phyloP scores from a whole-genome alignment of 768 basidiomycete species.

The Boletus pseudo-olivaceus region DNA sequence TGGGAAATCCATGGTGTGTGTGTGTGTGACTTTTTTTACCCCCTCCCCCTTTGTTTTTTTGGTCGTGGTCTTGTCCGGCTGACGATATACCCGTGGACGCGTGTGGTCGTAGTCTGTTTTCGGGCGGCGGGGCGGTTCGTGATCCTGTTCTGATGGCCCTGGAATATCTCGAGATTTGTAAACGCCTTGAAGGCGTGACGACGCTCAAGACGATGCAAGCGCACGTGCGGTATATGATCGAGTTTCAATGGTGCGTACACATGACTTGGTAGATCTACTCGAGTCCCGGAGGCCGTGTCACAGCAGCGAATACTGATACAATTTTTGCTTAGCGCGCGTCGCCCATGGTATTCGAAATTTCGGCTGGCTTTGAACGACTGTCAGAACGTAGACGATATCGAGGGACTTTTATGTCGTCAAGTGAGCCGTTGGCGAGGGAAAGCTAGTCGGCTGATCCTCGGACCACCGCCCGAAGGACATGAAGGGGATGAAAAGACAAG shows the following conservation, averaged over 20 bases:
- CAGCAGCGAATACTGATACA: not conserved
- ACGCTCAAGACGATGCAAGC: constrained; percentile 50
- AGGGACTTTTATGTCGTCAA: constrained; percentile 39
- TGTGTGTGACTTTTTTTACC: constrained; percentile 11
- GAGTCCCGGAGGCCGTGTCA: not conserved
- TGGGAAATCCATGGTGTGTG: constrained; percentile 72
- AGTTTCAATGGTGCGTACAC: constrained; percentile 61
- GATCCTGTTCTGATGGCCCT: constrained; percentile 65
- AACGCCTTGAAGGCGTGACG: constrained; percentile 46
- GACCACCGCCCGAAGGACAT: not conserved
- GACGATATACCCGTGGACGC: not conserved
- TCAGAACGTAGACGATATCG: constrained; percentile 44
- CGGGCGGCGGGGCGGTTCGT: constrained; percentile 41
- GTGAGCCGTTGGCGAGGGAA: constrained; percentile 52
- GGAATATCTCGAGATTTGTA: constrained; percentile 67
- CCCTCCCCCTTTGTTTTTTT: not conserved
- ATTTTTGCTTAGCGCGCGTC: constrained; percentile 34
- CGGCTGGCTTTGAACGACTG: constrained; percentile 43
- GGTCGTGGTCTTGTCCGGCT: not conserved
- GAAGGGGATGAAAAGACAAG: not conserved
- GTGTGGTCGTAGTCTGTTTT: constrained; percentile 48
- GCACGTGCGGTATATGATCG: constrained; percentile 66
- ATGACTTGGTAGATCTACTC: not conserved
- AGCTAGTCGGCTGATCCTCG: constrained; percentile 8
- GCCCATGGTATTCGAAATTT: constrained; percentile 57